phyloP scores from a whole-genome alignment of 2,329 filamentous ascomycete species.

The Stachybotrys echinatus region DNA sequence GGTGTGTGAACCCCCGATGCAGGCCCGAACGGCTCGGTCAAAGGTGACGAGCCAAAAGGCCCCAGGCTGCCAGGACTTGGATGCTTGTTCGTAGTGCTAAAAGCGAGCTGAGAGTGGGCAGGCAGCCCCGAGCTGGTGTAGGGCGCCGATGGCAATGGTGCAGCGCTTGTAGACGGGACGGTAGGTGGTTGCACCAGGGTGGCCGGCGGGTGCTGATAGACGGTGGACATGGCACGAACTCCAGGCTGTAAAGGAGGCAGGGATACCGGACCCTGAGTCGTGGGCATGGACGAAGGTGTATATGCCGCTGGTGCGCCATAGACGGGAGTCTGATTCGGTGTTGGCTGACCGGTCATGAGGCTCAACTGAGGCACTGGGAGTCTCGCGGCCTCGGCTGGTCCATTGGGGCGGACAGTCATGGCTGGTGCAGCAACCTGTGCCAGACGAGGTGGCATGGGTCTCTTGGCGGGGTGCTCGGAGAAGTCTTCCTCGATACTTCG shows the following conservation, averaged over 20 bases:
- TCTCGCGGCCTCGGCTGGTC: slow-evolving; percentile 29
- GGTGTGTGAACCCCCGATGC: slow-evolving; percentile 53
- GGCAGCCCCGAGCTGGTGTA: slow-evolving; percentile 14
- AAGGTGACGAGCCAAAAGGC: slow-evolving; percentile 55
- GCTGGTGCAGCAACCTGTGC: slow-evolving; percentile 9
- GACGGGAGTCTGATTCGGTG: slow-evolving; percentile 12
- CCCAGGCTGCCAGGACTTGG: slow-evolving; percentile 46
- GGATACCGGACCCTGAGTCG: slow-evolving; percentile 36
- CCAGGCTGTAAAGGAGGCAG: slow-evolving; percentile 57
- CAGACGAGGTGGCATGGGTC: slow-evolving; percentile 24
- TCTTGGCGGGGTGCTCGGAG: slow-evolving; percentile 51
- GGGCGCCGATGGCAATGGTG: slow-evolving; percentile 13
- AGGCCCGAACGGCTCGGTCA: slow-evolving; percentile 56
- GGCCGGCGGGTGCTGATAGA: slow-evolving; percentile 56
- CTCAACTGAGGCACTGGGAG: slow-evolving; percentile 69
- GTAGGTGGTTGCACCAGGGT: slow-evolving; percentile 31
- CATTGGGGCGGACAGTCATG: slow-evolving; percentile 13
- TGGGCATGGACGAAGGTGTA: slow-evolving; percentile 32
- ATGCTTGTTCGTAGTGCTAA: slow-evolving; percentile 47
- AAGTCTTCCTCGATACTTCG: slow-evolving; percentile 44
- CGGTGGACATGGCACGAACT: slow-evolving; percentile 70
- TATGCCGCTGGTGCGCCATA: slow-evolving; percentile 34
- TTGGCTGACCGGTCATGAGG: slow-evolving; percentile 43
- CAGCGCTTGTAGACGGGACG: slow-evolving; percentile 15
- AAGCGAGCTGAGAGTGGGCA: slow-evolving; percentile 28